Conservation (phyloP, 768 basidiomycete species). For the Termitomyces sp. region DNA sequence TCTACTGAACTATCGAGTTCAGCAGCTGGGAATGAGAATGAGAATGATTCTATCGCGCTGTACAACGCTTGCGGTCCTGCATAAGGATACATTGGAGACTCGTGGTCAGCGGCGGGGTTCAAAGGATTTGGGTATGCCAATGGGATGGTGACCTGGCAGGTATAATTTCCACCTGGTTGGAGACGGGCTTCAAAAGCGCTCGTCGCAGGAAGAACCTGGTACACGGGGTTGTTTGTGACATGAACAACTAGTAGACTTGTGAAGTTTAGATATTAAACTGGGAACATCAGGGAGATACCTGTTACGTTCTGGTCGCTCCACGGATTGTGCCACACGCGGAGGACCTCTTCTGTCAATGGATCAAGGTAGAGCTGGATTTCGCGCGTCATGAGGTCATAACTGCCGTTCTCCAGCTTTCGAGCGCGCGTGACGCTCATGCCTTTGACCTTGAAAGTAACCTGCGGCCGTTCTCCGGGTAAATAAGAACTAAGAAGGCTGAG, state of each 20-base stretch:
- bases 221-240: slow-evolving; percentile 18
- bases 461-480: slow-evolving; percentile 11
- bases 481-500: slow-evolving; percentile 10
- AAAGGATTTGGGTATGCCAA: slow-evolving; percentile 18
- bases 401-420: slow-evolving; percentile 11
- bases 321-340: slow-evolving; percentile 17
- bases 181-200: slow-evolving; percentile 9
- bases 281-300: slow-evolving; percentile 1
- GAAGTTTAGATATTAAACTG: neutral
- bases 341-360: slow-evolving; percentile 14
- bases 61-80: slow-evolving; percentile 13
- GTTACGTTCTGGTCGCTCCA: slow-evolving; percentile 15
- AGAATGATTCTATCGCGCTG: slow-evolving; percentile 18
- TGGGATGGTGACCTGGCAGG: slow-evolving; percentile 12
- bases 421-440: slow-evolving; percentile 18
- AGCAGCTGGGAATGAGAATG: slow-evolving; percentile 14
- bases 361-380: slow-evolving; percentile 20
- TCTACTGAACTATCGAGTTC: slow-evolving; percentile 2
- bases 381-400: slow-evolving; percentile 15
- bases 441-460: slow-evolving; percentile 16
- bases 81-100: slow-evolving; percentile 9
- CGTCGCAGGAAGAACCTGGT: slow-evolving; percentile 13
- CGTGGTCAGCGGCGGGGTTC: slow-evolving; percentile 7
- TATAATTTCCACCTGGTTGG: slow-evolving; percentile 14
- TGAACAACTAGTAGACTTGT: slow-evolving; percentile 11